Percentiles rank a stretch among this genome's conserved stretches.
Evolutionary conservation across 1,139 yeast genomes (phyloP).

Genomic region (Saccharomycopsis phalli): DNA sequence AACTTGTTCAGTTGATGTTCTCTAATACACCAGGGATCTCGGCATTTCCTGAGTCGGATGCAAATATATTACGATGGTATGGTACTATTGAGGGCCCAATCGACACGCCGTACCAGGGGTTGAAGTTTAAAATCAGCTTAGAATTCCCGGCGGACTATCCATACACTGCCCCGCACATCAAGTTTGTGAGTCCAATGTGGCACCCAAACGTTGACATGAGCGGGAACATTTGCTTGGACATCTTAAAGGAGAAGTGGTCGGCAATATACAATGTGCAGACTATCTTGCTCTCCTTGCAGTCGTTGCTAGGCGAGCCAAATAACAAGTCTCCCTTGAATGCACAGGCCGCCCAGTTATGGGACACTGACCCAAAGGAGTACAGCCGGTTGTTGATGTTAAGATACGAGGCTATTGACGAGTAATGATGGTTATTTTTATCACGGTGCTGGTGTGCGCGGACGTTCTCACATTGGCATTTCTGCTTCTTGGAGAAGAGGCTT

Average conservation of each 20-base stretch:
- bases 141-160: slow-evolving; percentile 56
- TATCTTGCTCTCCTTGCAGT: slow-evolving; percentile 48
- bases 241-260: slow-evolving; percentile 55
- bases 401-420: slow-evolving; percentile 34
- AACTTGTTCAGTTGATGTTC: slow-evolving; percentile 44
- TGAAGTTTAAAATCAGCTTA: slow-evolving; percentile 44
- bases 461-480: neutral
- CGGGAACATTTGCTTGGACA: slow-evolving; percentile 42
- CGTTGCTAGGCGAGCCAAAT: slow-evolving; percentile 48
- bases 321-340: slow-evolving; percentile 44
- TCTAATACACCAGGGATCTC: slow-evolving; percentile 40
- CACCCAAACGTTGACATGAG: slow-evolving; percentile 65
- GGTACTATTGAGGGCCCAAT: slow-evolving; percentile 58
- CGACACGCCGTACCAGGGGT: slow-evolving; percentile 51
- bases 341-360: slow-evolving; percentile 42
- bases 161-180: slow-evolving; percentile 50
- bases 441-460: neutral
- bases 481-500: neutral
- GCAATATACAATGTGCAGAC: slow-evolving; percentile 60
- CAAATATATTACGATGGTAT: slow-evolving; percentile 49
- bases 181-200: slow-evolving; percentile 57
- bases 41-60: slow-evolving; percentile 45
- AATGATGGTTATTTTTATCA: slow-evolving; percentile 6
- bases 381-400: slow-evolving; percentile 36
- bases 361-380: slow-evolving; percentile 36